phyloP scores from a whole-genome alignment of 1,284 basidiomycete genomes.

The Psilocybe mexicana region DNA sequence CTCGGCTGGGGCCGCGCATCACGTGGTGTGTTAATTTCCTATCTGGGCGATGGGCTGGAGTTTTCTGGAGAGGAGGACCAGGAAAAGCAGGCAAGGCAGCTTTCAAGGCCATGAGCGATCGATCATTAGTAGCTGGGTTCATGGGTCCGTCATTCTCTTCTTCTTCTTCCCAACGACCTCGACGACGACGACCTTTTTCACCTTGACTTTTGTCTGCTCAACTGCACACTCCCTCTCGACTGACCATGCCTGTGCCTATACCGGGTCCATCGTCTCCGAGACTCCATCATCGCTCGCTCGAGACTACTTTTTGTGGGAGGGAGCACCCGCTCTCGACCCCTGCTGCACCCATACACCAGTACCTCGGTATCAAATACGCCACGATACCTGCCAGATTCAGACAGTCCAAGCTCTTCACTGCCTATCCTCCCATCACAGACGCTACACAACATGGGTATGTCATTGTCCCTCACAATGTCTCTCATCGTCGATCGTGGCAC shows the following conservation, averaged over 20 bases:
- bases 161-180: too few relatives aligned
- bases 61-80: conserved; percentile 31
- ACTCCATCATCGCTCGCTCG: conserved; percentile 54
- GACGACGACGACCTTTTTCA: too few relatives aligned
- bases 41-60: conserved; percentile 28
- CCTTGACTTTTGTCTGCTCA: conserved; percentile 7
- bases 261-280: conserved; percentile 28
- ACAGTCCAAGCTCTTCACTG: conserved; percentile 59
- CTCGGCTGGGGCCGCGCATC: conserved; percentile 13
- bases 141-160: too few relatives aligned
- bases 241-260: conserved; percentile 25
- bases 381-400: conserved; percentile 72
- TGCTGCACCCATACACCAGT: conserved; percentile 63
- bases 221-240: conserved; percentile 8
- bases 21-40: conserved; percentile 27
- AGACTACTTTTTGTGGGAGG: conserved; percentile 65
- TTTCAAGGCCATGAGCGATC: conserved; percentile 21
- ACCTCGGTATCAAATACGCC: conserved; percentile 74
- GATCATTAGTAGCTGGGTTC: conserved; percentile 20
- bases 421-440: conserved; percentile 57
- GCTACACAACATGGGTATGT: conserved; percentile 64
- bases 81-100: conserved; percentile 23
- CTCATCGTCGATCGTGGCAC: not conserved
- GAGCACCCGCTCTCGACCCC: conserved; percentile 58
- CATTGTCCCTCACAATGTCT: not conserved